These are phyloP conservation scores for Cylindrotheca closterium DNA, from an alignment of 108 stramenopile species.

Conservation along the genomic window DNA sequence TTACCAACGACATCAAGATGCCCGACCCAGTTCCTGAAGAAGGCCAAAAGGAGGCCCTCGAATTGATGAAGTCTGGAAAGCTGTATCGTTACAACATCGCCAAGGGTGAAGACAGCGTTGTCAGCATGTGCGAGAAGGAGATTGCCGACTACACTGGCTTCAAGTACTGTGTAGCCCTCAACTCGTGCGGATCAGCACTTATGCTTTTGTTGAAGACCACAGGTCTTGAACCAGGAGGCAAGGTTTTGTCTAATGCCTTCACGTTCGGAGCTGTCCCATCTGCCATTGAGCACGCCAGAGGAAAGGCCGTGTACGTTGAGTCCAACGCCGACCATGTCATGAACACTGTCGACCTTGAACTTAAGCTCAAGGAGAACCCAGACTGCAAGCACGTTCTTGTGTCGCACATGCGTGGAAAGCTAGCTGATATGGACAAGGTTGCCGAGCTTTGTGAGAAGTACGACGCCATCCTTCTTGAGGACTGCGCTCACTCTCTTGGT, in stretches of 20 bases:
- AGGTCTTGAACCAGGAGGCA: constrained; percentile 74
- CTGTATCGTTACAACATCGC: constrained; percentile 81
- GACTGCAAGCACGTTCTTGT: constrained; percentile 80
- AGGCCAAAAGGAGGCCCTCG: constrained; percentile 68
- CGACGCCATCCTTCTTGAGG: constrained; percentile 74
- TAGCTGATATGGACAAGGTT: constrained; percentile 86
- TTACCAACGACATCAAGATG: constrained; percentile 79
- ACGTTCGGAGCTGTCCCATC: constrained; percentile 85
- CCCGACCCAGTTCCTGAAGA: constrained; percentile 80
- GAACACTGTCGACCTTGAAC: constrained; percentile 75
- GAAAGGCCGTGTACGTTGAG: constrained; percentile 87
- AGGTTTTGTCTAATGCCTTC: constrained; percentile 90
- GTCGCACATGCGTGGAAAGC: constrained; percentile 93
- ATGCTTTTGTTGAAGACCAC: constrained; percentile 83
- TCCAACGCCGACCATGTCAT: constrained; percentile 80
- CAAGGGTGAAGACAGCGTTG: constrained; percentile 55
- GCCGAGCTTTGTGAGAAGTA: constrained; percentile 66
- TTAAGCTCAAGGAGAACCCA: constrained; percentile 72
- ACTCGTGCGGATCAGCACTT: constrained; percentile 86
- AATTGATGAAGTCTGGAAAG: constrained; percentile 70
- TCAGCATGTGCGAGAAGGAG: constrained; percentile 69
- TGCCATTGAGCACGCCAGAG: constrained; percentile 83
- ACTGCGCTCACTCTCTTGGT: constrained; percentile 89
- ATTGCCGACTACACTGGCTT: constrained; percentile 80
- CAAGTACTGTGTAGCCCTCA: constrained; percentile 83